Base-by-base conservation (phyloP, 2,329 filamentous ascomycete genomes). In the Colletotrichum sp. region DNA sequence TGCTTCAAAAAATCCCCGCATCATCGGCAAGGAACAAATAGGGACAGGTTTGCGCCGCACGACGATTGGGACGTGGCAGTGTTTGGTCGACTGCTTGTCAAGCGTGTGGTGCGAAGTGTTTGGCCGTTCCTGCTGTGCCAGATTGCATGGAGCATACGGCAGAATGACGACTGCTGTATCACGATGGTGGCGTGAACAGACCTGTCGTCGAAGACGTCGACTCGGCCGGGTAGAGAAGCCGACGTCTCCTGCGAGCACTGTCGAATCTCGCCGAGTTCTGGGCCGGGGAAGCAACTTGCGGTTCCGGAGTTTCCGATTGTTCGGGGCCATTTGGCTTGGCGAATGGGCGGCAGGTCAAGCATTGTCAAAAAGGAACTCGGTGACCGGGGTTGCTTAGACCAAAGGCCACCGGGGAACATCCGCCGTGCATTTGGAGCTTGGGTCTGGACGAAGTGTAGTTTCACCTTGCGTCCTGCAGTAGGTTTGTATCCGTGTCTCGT, bases 251-350 rank as follows among this genome's bases (percentile, higher is more conserved):
- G 74, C 32, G 30, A 28, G 39, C 24, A 68, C 60, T 26, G 16
- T 60, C 59, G 49, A 69, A 52, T 74, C 65, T 64, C 70, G 65
- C 74, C 70, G 74, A 76, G 24, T 69, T 74, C 70, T 69, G 26
- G 74, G 36, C 74, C 74, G 74, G 74, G 74, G 70, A 74, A 76
- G 21, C 39, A 44, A 59, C 18, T 18, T 64, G 24, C 34, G 70
- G 59, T 69, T 49, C 74, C 74, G 74, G 74, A 63, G 59, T 28
- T 73, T 68, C 74, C 64, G 74, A 73, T 26, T 55, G 74, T 69
- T 76, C 74, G 74, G 44, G 74, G 65, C 70, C 70, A 69, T 73
- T 49, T 28, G 59, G 34, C 74, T 76, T 64, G 73, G 73, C 73
- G 26, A 52, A 52, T 52, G 36, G 32, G 69, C 44, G 34, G 32